Base-by-base conservation (phyloP, 352 stramenopile species). In the Nothophytophthora sp. region DNA sequence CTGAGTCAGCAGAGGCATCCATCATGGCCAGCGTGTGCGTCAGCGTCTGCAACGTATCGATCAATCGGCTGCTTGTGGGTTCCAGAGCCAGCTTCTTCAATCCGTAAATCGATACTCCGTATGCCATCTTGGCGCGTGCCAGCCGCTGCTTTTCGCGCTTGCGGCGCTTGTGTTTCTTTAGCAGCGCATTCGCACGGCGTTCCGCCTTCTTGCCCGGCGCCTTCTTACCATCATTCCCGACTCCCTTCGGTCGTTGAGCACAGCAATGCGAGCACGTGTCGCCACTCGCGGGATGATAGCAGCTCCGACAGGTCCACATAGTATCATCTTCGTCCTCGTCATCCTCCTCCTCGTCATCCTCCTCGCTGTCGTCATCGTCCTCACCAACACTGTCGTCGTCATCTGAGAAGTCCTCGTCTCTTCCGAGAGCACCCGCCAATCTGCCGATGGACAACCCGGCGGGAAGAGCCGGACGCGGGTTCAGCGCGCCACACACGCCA, bases 11-110 rank as follows among this genome's bases (percentile, higher is more conserved):
- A 6, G 84, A 95, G 18, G 84, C 84, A 49, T 95, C 84, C 70
- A 88, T 86, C 81, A 95, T 92, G 2, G 84, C 84, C 24, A 95
- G 30, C 15, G 82, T 91, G 51, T 95, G 84, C 10, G 84, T 95
- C 47, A 95, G 55, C 10, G 80, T 74, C 55, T 92, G 84, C 46
- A 95, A 50, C 19, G 70, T 87, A 43, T 88, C 80, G 4, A 76
- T 53, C 13, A 95, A 63, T 10, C 58, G 50, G 45, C 52, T 60
- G 20, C 77, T 86, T 19, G 51, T 69, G 1, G 76, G 76, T 33
- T 88, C 75, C 7, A 52, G 41, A 19, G 75, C 35, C 16, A 92
- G 50, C 25, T 83, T 83, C 44, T 73, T 67, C 4, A 92, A 57
- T 18, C 80, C 75, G 4, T 81, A 66, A 32, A 82, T 85, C 8